phyloP scores from a whole-genome alignment of 192 early-diverging fungal species.

The Linnemannia schmuckeri region DNA sequence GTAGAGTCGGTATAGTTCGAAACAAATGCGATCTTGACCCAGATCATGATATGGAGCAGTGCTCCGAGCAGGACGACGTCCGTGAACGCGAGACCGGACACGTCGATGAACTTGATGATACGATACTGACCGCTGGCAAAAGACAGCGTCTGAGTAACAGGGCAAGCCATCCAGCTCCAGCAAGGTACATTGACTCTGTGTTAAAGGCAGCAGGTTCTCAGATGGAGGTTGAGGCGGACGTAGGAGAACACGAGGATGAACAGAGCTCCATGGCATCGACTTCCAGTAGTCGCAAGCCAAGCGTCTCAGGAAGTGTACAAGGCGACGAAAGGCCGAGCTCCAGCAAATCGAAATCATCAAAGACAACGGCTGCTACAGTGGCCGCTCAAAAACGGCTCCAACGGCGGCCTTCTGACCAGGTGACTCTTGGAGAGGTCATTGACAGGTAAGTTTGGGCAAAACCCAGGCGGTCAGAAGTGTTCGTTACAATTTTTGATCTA shows the following conservation, averaged over 20 bases:
- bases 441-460: constrained; percentile 15
- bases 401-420: not conserved
- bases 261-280: constrained; percentile 10
- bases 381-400: constrained; percentile 10
- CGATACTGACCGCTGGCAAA: not conserved
- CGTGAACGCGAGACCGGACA: constrained; percentile 10
- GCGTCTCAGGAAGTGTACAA: constrained; percentile 9
- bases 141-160: constrained; percentile 4
- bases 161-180: not conserved
- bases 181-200: not conserved
- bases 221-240: not conserved
- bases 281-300: constrained; percentile 29
- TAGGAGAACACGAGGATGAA: not conserved
- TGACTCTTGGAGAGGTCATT: constrained; percentile 10
- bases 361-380: not conserved
- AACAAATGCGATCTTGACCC: constrained; percentile 2
- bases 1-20: not conserved
- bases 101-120: constrained; percentile 9
- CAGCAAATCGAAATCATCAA: not conserved
- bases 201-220: not conserved
- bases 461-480: not conserved
- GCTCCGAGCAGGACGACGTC: constrained; percentile 27
- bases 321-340: not conserved
- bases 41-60: constrained; percentile 32
- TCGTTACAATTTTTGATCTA: not conserved